A percentile compares a stretch with the other conserved stretches of the same genome.
phyloP scores from a whole-genome alignment of 768 basidiomycete genomes.

The Fistulinella prunicolor region DNA sequence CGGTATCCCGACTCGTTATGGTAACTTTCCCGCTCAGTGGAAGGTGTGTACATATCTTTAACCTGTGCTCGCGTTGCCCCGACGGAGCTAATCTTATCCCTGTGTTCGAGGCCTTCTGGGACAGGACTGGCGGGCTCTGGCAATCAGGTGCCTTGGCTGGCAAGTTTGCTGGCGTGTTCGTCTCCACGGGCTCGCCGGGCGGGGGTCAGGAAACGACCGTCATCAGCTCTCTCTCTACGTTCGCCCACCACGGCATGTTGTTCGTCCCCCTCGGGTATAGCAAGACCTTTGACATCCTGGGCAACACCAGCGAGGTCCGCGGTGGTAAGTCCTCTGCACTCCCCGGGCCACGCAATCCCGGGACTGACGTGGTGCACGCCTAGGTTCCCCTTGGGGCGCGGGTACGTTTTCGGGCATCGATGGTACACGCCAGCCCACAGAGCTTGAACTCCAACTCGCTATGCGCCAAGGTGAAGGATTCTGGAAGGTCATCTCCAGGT shows the following conservation, averaged over 20 bases:
- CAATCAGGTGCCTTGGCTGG: slow-evolving; percentile 55
- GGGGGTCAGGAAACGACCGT: slow-evolving; percentile 77
- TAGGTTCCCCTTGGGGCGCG: slow-evolving; percentile 77
- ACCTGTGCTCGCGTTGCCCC: background rate
- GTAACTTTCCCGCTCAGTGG: slow-evolving; percentile 77
- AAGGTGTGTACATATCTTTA: slow-evolving; percentile 43
- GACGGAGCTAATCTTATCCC: slow-evolving; percentile 7
- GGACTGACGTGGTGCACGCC: too few relatives aligned
- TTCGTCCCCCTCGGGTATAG: slow-evolving; percentile 73
- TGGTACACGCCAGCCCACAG: slow-evolving; percentile 47
- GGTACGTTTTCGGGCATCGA: slow-evolving; percentile 52
- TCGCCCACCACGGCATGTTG: slow-evolving; percentile 70
- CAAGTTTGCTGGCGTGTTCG: slow-evolving; percentile 74
- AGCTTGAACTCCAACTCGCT: slow-evolving; percentile 52
- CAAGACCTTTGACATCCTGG: slow-evolving; percentile 40
- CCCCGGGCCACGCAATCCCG: too few relatives aligned
- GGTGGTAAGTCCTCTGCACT: slow-evolving; percentile 48
- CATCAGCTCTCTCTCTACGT: slow-evolving; percentile 49
- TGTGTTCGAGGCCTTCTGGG: slow-evolving; percentile 68
- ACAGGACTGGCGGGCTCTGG: slow-evolving; percentile 71
- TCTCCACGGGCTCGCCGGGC: slow-evolving; percentile 68
- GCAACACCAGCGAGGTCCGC: slow-evolving; percentile 47
- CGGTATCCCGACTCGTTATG: slow-evolving; percentile 79
- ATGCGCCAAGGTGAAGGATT: slow-evolving; percentile 52
- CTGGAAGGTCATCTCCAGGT: slow-evolving; percentile 44